These are phyloP conservation scores for Epichloe coenophiala DNA, from an alignment of 2,329 filamentous ascomycete genomes.

Conservation along the genomic window DNA sequence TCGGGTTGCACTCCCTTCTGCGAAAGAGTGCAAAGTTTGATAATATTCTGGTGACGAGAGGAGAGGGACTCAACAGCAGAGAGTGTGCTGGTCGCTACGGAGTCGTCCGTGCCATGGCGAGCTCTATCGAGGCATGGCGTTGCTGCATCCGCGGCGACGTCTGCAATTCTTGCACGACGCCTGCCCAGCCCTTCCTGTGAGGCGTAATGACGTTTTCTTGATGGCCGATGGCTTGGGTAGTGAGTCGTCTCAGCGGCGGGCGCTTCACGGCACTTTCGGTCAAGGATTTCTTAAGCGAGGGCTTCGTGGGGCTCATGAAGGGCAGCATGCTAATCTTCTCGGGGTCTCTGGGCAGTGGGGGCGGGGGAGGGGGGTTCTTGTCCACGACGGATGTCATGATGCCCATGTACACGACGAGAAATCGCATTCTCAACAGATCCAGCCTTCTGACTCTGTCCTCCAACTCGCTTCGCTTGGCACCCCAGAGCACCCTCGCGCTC, in stretches of 20 bases:
- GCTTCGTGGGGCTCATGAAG: conserved; percentile 18
- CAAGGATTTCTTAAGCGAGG: conserved; percentile 26
- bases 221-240: conserved; percentile 40
- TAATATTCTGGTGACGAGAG: neutral
- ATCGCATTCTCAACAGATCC: conserved; percentile 50
- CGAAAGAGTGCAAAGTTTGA: neutral
- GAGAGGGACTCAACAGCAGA: neutral
- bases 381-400: conserved; percentile 30
- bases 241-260: conserved; percentile 37
- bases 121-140: conserved; percentile 49
- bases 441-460: conserved; percentile 45
- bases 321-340: conserved; percentile 19
- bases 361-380: conserved; percentile 20
- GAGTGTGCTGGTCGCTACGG: conserved; percentile 3
- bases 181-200: conserved; percentile 45
- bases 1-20: neutral
- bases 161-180: conserved; percentile 50
- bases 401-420: conserved; percentile 51
- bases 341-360: conserved; percentile 16
- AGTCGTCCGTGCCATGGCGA: conserved; percentile 30
- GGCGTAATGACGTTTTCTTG: conserved; percentile 31
- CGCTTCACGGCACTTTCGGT: conserved; percentile 30
- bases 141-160: conserved; percentile 46
- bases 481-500: conserved; percentile 44
- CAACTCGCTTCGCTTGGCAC: conserved; percentile 35